Conservation (phyloP, 192 early-diverging fungal genomes). For the Fimicolochytrium jonesii region DNA sequence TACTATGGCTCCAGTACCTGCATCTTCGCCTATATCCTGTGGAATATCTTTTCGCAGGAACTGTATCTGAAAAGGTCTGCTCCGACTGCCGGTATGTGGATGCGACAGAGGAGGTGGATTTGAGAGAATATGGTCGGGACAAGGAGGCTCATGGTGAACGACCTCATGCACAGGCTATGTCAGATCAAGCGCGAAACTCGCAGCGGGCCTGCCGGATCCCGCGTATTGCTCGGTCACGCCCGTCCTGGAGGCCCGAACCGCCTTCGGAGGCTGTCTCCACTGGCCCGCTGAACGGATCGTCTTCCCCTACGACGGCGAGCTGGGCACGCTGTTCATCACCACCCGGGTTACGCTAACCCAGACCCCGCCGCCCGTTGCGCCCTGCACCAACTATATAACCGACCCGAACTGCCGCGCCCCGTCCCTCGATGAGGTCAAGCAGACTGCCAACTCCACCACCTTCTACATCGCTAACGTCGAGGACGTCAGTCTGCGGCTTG, state of each 20-base stretch:
- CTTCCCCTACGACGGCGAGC: conserved; percentile 26
- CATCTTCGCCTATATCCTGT: conserved; percentile 40
- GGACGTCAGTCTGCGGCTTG: conserved; percentile 20
- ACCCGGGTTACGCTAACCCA: conserved; percentile 25
- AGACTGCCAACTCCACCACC: neutral
- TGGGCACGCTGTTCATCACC: conserved; percentile 31
- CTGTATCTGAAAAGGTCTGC: conserved; percentile 28
- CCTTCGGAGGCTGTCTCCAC: conserved; percentile 19
- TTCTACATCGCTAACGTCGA: conserved; percentile 38
- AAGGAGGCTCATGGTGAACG: neutral
- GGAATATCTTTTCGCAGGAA: conserved; percentile 23
- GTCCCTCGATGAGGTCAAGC: neutral
- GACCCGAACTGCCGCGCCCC: conserved; percentile 1
- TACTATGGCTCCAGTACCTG: conserved; percentile 10
- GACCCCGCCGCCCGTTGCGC: conserved; percentile 10
- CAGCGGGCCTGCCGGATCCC: neutral
- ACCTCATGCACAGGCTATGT: neutral
- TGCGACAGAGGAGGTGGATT: neutral
- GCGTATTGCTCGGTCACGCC: conserved; percentile 25
- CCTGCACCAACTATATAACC: conserved; percentile 17
- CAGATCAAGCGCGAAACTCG: conserved; percentile 14
- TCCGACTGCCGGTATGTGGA: conserved; percentile 25
- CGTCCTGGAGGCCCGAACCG: neutral
- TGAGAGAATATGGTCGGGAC: neutral
- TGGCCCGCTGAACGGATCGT: conserved; percentile 29